phyloP scores from a whole-genome alignment of 2,329 filamentous ascomycete genomes.

The Botrytis deweyae region DNA sequence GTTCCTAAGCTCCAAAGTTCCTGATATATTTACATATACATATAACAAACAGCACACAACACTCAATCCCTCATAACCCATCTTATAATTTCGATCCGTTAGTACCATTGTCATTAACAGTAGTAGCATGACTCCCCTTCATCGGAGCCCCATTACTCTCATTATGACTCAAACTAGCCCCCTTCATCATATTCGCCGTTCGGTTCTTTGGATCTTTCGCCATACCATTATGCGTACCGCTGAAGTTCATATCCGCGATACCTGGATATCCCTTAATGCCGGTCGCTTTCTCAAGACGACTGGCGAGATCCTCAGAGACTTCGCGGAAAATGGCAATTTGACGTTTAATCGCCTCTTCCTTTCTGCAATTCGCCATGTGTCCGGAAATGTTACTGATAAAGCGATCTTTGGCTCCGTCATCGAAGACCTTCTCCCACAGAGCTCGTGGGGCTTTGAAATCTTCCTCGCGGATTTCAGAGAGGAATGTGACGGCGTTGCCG shows the following conservation, averaged over 20 bases:
- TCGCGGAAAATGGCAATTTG: conserved; percentile 61
- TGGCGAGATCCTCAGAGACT: conserved; percentile 55
- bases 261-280: conserved; percentile 60
- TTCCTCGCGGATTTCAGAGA: conserved; percentile 42
- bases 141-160: conserved; percentile 51
- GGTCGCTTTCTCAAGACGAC: conserved; percentile 52
- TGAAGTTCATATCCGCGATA: conserved; percentile 55
- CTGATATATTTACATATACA: neutral
- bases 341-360: conserved; percentile 53
- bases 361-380: conserved; percentile 54
- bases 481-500: conserved; percentile 47
- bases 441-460: conserved; percentile 40
- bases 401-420: conserved; percentile 55
- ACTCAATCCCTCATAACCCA: neutral
- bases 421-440: conserved; percentile 42
- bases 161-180: conserved; percentile 37
- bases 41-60: neutral
- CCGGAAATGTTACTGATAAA: conserved; percentile 59
- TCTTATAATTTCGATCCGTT: neutral
- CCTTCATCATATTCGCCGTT: conserved; percentile 51
- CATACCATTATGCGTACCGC: conserved; percentile 62
- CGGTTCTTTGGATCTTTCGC: conserved; percentile 45
- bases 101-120: neutral
- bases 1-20: neutral
- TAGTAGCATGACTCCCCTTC: conserved; percentile 23